Evolutionary conservation across 1,284 basidiomycete species (phyloP).

Genomic region (Heterobasidion annosum): DNA sequence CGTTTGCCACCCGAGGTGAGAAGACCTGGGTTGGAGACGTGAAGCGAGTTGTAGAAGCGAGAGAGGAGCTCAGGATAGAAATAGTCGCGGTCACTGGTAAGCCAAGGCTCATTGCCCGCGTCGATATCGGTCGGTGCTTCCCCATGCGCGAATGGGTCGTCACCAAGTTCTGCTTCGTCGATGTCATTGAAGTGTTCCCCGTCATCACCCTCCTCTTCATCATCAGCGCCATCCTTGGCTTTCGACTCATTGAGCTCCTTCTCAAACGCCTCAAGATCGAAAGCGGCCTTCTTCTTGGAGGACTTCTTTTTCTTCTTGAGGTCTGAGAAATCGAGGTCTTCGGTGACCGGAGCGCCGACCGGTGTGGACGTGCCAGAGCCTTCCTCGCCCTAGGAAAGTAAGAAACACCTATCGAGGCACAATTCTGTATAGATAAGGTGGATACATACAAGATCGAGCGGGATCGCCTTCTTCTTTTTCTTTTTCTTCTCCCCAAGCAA

Average conservation of each 20-base stretch:
- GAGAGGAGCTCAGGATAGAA: slow-evolving; percentile 92
- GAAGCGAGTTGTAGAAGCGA: slow-evolving; percentile 88
- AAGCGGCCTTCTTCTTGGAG: slow-evolving; percentile 66
- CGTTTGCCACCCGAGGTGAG: slow-evolving; percentile 81
- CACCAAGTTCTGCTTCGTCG: slow-evolving; percentile 76
- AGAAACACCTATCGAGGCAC: not conserved
- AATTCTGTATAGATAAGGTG: not conserved
- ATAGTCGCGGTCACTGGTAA: slow-evolving; percentile 90
- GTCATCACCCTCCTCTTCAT: slow-evolving; percentile 41
- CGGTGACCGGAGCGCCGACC: slow-evolving; percentile 32
- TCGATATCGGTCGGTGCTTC: slow-evolving; percentile 51
- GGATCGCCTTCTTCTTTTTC: slow-evolving; percentile 87
- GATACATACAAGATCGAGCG: slow-evolving; percentile 68
- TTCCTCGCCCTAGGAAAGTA: slow-evolving; percentile 40
- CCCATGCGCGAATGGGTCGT: slow-evolving; percentile 71
- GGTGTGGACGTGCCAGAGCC: slow-evolving; percentile 60
- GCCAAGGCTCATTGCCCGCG: slow-evolving; percentile 77
- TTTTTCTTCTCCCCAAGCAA: slow-evolving; percentile 90
- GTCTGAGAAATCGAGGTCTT: slow-evolving; percentile 77
- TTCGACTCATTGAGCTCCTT: slow-evolving; percentile 75
- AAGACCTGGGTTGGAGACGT: slow-evolving; percentile 91
- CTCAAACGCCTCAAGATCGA: slow-evolving; percentile 81
- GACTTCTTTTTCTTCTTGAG: slow-evolving; percentile 83
- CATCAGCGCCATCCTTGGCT: slow-evolving; percentile 44
- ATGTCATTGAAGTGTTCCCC: slow-evolving; percentile 56